Evolutionary conservation across 2,329 filamentous ascomycete species (phyloP).

Genomic region (Chaetothyriales sp.): DNA sequence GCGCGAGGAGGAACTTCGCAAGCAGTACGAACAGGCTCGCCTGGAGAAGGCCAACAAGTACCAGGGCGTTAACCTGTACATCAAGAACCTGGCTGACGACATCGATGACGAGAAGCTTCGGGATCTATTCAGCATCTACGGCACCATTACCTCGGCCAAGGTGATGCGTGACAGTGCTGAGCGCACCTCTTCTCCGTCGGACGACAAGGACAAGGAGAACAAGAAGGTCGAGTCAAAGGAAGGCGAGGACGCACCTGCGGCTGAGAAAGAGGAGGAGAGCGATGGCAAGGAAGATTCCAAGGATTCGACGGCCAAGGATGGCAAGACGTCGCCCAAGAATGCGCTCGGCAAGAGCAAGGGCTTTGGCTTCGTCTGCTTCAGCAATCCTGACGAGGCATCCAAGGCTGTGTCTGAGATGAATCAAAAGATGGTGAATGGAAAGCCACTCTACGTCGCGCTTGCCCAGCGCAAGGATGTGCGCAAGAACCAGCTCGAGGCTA

Average conservation of each 20-base stretch:
- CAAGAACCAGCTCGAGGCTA: conserved; percentile 97
- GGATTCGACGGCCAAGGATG: conserved; percentile 37
- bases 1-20: conserved; percentile 96
- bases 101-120: conserved; percentile 96
- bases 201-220: conserved; percentile 40
- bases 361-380: conserved; percentile 99
- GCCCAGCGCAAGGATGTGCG: conserved; percentile 99
- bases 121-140: conserved; percentile 78
- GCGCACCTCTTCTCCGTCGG: conserved; percentile 18
- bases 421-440: conserved; percentile 94
- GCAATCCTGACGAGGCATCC: conserved; percentile 96
- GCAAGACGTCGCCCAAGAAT: conserved; percentile 46
- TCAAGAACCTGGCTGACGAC: conserved; percentile 97
- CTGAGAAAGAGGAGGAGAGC: conserved; percentile 29
- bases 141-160: conserved; percentile 95
- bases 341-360: conserved; percentile 95
- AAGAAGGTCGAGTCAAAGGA: conserved; percentile 37
- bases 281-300: conserved; percentile 38
- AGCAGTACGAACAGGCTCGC: conserved; percentile 94
- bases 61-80: conserved; percentile 97
- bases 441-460: conserved; percentile 93
- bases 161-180: conserved; percentile 81
- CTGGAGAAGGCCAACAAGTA: conserved; percentile 99
- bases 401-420: conserved; percentile 99
- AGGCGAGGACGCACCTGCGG: conserved; percentile 33